Evolutionary conservation across 257 asterid species (phyloP), one percentile per base, ranked within the genome.

Genomic region (Solanum dulcamara): DNA sequence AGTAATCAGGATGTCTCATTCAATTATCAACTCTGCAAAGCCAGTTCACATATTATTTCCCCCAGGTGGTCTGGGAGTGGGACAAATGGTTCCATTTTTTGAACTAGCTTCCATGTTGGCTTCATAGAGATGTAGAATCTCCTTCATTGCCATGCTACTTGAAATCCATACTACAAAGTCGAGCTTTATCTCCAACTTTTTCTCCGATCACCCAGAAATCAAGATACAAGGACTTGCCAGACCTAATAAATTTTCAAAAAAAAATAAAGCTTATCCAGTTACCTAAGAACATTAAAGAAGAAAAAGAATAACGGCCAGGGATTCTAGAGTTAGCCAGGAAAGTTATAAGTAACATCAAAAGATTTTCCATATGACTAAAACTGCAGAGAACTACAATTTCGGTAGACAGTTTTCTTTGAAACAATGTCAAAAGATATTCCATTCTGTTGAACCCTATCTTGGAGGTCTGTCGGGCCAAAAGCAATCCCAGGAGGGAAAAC

Each of bases 401-500:
- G 4, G 1, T 8, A 28, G 17, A 93, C 88, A 64, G 90, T 22
- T 15, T 86, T 92, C 91, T 86, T 93, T 0, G 98, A 94, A 86
- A 96, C 88, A 88, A 95, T 88, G 84, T 95, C 97, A 42, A 94
- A 96, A 80, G 96, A 90, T 50, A 96, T 90, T 22, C 97, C 98
- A 59, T 95, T 95, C 59, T 91, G 88, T 70, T 92, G 95, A 62
- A 96, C 93, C 80, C 95, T 89, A 48, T 89, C 88, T 88, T 95
- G 91, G 55, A 96, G 98, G 84, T 93, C 93, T 0, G 97, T 91
- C 1, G 94, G 87, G 62, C 98, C 98, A 87, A 92, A 96, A 62
- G 95, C 92, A 44, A 96, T 93, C 86, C 98, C 98, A 0, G 98
- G 98, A 7, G 98, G 90, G 57, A 87, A 91, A 80, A 95, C 97